Evolutionary conservation across 23 red algal species (phyloP).

Genomic region (Gracilaria caudata): DNA sequence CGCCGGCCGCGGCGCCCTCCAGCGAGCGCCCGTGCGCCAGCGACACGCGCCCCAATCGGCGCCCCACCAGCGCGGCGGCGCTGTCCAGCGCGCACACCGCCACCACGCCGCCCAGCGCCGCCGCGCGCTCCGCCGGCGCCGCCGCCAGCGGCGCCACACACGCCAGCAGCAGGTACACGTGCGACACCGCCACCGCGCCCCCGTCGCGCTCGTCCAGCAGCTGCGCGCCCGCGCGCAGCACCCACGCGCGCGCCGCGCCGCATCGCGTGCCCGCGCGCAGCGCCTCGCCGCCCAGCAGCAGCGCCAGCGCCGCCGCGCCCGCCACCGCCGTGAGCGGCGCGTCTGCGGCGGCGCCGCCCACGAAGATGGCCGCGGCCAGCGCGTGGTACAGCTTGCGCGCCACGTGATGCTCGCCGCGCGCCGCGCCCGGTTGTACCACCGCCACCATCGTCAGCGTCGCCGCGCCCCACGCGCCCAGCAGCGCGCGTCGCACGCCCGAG

Average conservation of each 20-base stretch:
- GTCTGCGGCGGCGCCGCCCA: conserved; percentile 6
- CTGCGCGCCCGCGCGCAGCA: conserved; percentile 16
- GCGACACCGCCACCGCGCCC: conserved; percentile 71
- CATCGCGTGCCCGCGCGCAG: conserved; percentile 11
- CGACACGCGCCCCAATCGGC: conserved; percentile 30
- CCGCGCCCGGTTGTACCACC: not conserved
- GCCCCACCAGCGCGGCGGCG: conserved; percentile 58
- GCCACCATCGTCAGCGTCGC: not conserved
- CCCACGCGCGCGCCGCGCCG: not conserved
- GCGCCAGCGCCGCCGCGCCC: conserved; percentile 39
- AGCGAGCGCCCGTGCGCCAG: conserved; percentile 59
- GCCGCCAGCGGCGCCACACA: conserved; percentile 70
- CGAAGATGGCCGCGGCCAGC: conserved; percentile 50
- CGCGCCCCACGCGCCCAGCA: not conserved
- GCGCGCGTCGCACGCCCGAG: not conserved
- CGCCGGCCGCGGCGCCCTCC: conserved; percentile 68
- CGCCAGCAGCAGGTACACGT: conserved; percentile 81
- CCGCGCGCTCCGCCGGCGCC: conserved; percentile 32
- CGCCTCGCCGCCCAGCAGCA: conserved; percentile 31
- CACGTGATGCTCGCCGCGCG: not conserved
- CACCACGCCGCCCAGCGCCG: conserved; percentile 50
- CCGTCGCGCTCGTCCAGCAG: conserved; percentile 89
- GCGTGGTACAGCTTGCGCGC: conserved; percentile 71
- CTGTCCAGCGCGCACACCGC: conserved; percentile 74
- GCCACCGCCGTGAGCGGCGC: conserved; percentile 33